Evolutionary conservation across 2,329 filamentous ascomycete genomes (phyloP).

Genomic region (Ascochyta clinopodiicola): DNA sequence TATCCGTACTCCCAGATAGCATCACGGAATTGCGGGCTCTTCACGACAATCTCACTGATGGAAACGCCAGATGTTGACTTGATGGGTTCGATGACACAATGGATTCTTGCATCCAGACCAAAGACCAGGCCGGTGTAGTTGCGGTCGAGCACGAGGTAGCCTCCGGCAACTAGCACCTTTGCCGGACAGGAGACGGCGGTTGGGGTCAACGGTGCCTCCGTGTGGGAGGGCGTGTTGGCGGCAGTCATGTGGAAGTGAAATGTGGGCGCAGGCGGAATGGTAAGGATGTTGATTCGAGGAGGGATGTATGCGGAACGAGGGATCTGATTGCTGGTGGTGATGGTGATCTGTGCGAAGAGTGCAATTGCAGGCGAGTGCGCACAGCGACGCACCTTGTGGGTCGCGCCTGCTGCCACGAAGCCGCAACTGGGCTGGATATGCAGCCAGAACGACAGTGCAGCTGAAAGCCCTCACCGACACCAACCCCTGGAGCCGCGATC

Average conservation of each 20-base stretch:
- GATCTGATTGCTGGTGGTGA: constrained; percentile 20
- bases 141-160: constrained; percentile 92
- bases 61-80: constrained; percentile 66
- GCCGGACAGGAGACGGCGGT: constrained; percentile 82
- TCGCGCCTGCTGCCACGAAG: constrained; percentile 17
- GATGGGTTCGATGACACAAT: constrained; percentile 64
- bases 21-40: constrained; percentile 87
- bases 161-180: constrained; percentile 93
- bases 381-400: constrained; percentile 22
- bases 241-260: constrained; percentile 23
- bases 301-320: constrained; percentile 25
- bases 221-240: constrained; percentile 18
- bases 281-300: constrained; percentile 22
- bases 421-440: constrained; percentile 9
- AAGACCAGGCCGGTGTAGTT: constrained; percentile 78
- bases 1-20: constrained; percentile 90
- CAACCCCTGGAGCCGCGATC: constrained; percentile 9
- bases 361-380: constrained; percentile 23
- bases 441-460: constrained; percentile 11
- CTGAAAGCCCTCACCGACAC: constrained; percentile 12
- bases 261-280: constrained; percentile 18
- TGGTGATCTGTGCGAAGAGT: constrained; percentile 22
- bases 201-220: constrained; percentile 25
- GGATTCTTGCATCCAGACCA: constrained; percentile 68
- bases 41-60: constrained; percentile 77